Conservation (phyloP, 805 yeast genomes). For the Candida chilensis region DNA sequence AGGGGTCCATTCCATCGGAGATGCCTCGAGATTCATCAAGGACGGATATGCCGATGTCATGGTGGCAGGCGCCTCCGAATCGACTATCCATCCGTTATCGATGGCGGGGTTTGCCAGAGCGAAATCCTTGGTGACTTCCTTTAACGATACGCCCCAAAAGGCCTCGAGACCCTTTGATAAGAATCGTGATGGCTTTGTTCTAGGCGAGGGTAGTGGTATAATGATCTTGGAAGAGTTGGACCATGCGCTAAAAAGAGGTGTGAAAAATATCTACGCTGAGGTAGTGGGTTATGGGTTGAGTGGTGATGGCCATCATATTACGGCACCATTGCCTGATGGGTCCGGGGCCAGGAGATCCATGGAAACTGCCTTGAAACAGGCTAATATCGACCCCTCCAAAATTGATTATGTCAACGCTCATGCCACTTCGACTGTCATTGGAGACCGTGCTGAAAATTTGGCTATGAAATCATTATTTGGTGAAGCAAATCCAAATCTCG, state of each 20-base stretch:
- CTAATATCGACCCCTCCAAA: conserved; percentile 33
- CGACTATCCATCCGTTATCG: conserved; percentile 77
- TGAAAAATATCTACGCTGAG: conserved; percentile 62
- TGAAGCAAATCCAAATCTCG: conserved; percentile 22
- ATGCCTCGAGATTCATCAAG: conserved; percentile 73
- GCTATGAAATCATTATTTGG: conserved; percentile 58
- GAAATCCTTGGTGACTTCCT: conserved; percentile 61
- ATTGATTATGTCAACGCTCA: conserved; percentile 89
- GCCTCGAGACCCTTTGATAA: conserved; percentile 88
- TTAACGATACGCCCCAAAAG: conserved; percentile 47
- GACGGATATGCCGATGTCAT: conserved; percentile 79
- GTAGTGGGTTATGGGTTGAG: conserved; percentile 82
- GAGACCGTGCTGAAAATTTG: conserved; percentile 79
- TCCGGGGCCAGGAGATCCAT: conserved; percentile 81
- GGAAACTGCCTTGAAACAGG: conserved; percentile 58
- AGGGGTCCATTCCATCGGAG: conserved; percentile 90
- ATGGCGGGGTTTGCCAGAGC: conserved; percentile 90
- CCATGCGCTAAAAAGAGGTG: conserved; percentile 60
- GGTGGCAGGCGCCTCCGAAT: conserved; percentile 93
- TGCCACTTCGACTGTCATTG: conserved; percentile 87
- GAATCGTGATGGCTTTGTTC: conserved; percentile 75
- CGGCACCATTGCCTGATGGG: conserved; percentile 81
- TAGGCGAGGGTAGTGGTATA: conserved; percentile 90
- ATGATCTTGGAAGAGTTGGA: conserved; percentile 68
- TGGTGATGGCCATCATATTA: conserved; percentile 89